These are phyloP conservation scores for Physcomitrellopsis africana DNA, from an alignment of 225 moss, liverwort and hornwort species.

Conservation along the genomic window DNA sequence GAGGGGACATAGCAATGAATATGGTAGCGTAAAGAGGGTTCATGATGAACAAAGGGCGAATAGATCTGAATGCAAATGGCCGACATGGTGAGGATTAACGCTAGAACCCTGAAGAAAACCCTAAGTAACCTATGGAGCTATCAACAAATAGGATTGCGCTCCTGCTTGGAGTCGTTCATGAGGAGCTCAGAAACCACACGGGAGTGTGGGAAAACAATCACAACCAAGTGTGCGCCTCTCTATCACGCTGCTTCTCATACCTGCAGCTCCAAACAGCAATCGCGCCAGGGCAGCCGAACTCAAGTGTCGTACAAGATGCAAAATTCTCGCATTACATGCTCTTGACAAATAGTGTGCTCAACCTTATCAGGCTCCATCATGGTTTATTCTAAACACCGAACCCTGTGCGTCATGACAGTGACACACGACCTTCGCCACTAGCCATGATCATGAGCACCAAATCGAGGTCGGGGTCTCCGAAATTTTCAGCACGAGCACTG, in stretches of 20 bases:
- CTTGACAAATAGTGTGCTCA: no score
- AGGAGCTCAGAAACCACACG: constrained; percentile 9
- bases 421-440: background rate
- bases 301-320: constrained; percentile 14
- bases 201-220: background rate
- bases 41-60: background rate
- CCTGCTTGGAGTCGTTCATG: background rate
- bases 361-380: no score
- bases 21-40: background rate
- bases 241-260: constrained; percentile 28
- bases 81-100: constrained; percentile 6
- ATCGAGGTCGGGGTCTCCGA: constrained; percentile 14
- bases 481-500: constrained; percentile 2
- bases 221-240: constrained; percentile 21
- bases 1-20: background rate
- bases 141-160: constrained; percentile 2
- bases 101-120: constrained; percentile 11
- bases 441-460: constrained; percentile 19
- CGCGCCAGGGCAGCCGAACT: background rate
- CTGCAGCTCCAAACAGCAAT: constrained; percentile 16
- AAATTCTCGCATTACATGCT: background rate
- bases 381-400: background rate
- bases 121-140: constrained; percentile 16
- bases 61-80: constrained; percentile 32
- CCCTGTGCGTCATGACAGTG: constrained; percentile 1